Percentiles rank a stretch among this genome's conserved stretches.
phyloP scores from a whole-genome alignment of 768 basidiomycete species.

The Tephrocybe rancida region DNA sequence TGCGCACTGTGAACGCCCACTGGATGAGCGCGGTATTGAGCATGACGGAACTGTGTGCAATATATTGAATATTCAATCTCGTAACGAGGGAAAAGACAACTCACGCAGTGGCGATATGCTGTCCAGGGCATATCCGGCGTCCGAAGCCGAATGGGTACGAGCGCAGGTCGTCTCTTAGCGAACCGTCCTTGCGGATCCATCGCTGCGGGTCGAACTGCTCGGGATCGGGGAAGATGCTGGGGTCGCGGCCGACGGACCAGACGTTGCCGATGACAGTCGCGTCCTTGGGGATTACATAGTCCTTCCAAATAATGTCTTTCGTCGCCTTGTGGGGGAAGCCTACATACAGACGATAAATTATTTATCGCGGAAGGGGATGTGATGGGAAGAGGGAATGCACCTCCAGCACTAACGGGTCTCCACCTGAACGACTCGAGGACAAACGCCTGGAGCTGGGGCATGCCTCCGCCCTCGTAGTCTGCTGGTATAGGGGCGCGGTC shows the following conservation, averaged over 20 bases:
- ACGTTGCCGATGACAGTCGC: constrained; percentile 62
- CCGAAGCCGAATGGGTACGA: constrained; percentile 62
- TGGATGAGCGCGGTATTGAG: constrained; percentile 64
- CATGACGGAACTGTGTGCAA: constrained; percentile 53
- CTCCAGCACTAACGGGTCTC: constrained; percentile 53
- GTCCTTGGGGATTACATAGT: constrained; percentile 56
- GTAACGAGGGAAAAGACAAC: constrained; percentile 7
- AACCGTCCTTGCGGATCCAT: constrained; percentile 50
- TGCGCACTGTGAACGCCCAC: constrained; percentile 64
- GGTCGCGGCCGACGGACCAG: constrained; percentile 64
- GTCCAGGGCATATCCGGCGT: constrained; percentile 67
- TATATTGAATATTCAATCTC: not conserved
- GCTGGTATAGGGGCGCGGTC: constrained; percentile 23
- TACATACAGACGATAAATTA: constrained; percentile 12
- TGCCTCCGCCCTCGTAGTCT: constrained; percentile 5
- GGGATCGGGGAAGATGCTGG: constrained; percentile 58
- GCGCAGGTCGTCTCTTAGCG: constrained; percentile 53
- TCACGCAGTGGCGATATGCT: constrained; percentile 55
- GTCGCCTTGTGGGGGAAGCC: constrained; percentile 67
- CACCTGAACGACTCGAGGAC: constrained; percentile 53
- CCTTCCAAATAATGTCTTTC: constrained; percentile 61
- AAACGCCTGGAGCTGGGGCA: constrained; percentile 47
- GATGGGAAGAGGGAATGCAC: constrained; percentile 20
- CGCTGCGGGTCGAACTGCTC: constrained; percentile 60
- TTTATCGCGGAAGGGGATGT: not conserved